Evolutionary conservation across 495 filamentous ascomycete genomes (phyloP).

Genomic region (Pseudomonodictys pantanalensis): DNA sequence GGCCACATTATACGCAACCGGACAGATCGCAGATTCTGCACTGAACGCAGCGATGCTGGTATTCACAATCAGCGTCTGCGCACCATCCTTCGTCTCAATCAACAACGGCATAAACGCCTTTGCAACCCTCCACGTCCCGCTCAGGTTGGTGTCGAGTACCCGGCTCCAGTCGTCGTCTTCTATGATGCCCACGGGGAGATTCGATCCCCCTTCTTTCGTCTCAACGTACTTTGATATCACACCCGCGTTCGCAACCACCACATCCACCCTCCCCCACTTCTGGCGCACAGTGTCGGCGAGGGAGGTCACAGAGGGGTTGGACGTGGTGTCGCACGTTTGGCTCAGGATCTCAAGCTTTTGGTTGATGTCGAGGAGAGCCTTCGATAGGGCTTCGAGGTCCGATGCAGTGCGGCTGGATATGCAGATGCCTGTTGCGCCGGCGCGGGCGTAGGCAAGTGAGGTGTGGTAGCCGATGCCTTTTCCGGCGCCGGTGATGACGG

Average conservation of each 20-base stretch:
- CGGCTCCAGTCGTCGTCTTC: constrained; percentile 33
- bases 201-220: constrained; percentile 8
- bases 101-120: constrained; percentile 31
- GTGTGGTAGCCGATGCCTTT: constrained; percentile 29
- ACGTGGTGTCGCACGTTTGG: constrained; percentile 21
- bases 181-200: constrained; percentile 26
- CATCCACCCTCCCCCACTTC: constrained; percentile 24
- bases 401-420: constrained; percentile 22
- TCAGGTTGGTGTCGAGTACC: constrained; percentile 33
- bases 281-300: constrained; percentile 16
- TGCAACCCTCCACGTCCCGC: constrained; percentile 23
- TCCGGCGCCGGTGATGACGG: constrained; percentile 27
- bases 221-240: constrained; percentile 27
- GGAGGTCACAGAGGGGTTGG: constrained; percentile 11
- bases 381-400: constrained; percentile 10
- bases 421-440: constrained; percentile 16
- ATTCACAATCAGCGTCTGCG: constrained; percentile 30
- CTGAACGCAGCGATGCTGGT: constrained; percentile 21
- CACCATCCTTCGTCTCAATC: constrained; percentile 17
- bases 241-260: constrained; percentile 25
- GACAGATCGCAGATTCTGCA: constrained; percentile 6
- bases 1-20: constrained; percentile 31
- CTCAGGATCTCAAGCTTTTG: constrained; percentile 17
- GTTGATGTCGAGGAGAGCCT: constrained; percentile 9
- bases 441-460: constrained; percentile 22